A percentile compares a stretch with the other conserved stretches of the same genome.
These are phyloP conservation scores for Penicillium atrosanguineum DNA, from an alignment of 495 filamentous ascomycete species.

Conservation along the genomic window DNA sequence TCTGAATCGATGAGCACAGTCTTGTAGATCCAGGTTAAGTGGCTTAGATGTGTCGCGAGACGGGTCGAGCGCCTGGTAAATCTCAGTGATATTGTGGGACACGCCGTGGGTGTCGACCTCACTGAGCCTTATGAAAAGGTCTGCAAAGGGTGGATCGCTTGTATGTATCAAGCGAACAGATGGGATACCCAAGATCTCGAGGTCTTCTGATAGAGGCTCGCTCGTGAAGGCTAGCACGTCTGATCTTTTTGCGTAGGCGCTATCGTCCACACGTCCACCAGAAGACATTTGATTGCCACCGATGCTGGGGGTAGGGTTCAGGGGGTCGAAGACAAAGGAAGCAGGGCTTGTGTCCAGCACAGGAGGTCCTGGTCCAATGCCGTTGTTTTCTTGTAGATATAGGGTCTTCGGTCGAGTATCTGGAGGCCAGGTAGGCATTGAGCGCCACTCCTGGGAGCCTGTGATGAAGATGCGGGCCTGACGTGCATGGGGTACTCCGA, in stretches of 20 bases:
- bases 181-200: constrained; percentile 24
- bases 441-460: constrained; percentile 16
- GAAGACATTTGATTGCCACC: constrained; percentile 17
- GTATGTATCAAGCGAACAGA: constrained; percentile 19
- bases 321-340: constrained; percentile 29
- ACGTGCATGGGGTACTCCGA: background rate
- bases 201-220: constrained; percentile 19
- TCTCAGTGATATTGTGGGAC: constrained; percentile 26
- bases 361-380: constrained; percentile 8
- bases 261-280: constrained; percentile 23
- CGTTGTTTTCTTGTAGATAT: constrained; percentile 17
- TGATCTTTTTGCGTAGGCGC: constrained; percentile 17
- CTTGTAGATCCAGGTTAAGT: constrained; percentile 10
- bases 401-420: constrained; percentile 3
- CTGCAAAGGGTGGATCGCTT: constrained; percentile 26
- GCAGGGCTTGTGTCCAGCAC: constrained; percentile 8
- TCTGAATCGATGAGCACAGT: constrained; percentile 19
- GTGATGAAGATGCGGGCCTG: constrained; percentile 14
- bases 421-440: constrained; percentile 19
- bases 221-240: constrained; percentile 30
- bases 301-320: constrained; percentile 24
- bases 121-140: constrained; percentile 28
- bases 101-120: constrained; percentile 26
- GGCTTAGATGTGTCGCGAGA: constrained; percentile 10
- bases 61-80: constrained; percentile 16